These are phyloP conservation scores for Phytophthora pinifolia DNA, from an alignment of 352 stramenopile genomes.

Conservation along the genomic window DNA sequence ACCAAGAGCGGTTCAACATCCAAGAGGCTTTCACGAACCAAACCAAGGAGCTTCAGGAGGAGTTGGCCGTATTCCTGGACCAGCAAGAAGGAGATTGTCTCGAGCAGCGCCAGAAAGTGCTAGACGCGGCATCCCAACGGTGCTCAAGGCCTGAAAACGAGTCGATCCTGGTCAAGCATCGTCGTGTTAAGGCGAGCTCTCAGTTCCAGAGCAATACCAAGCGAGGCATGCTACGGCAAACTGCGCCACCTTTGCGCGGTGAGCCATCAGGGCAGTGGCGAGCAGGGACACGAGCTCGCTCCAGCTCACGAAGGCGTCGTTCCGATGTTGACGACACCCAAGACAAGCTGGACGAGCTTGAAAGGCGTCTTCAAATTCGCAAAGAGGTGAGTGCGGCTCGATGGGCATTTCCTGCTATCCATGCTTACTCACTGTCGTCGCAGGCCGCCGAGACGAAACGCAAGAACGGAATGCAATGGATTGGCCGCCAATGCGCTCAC, in stretches of 20 bases:
- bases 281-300: not conserved
- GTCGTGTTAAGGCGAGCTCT: not conserved
- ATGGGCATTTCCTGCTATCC: not conserved
- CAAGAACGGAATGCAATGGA: conserved; percentile 56
- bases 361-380: conserved; percentile 16
- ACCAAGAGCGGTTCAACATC: conserved; percentile 70
- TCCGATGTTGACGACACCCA: conserved; percentile 25
- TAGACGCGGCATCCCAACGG: conserved; percentile 11
- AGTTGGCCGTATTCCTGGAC: conserved; percentile 45
- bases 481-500: conserved; percentile 56
- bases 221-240: conserved; percentile 25
- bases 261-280: conserved; percentile 7
- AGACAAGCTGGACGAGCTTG: conserved; percentile 32
- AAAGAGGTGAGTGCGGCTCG: conserved; percentile 27
- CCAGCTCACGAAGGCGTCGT: conserved; percentile 3
- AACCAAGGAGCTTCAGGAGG: conserved; percentile 49
- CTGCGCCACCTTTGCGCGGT: conserved; percentile 10
- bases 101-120: conserved; percentile 35
- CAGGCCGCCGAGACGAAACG: conserved; percentile 40
- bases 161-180: not conserved
- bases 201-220: conserved; percentile 31
- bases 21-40: conserved; percentile 71
- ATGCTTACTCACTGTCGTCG: not conserved
- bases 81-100: conserved; percentile 44
- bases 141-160: not conserved